Evolutionary conservation across 1,284 basidiomycete species (phyloP).

Genomic region (Grifola frondosa): DNA sequence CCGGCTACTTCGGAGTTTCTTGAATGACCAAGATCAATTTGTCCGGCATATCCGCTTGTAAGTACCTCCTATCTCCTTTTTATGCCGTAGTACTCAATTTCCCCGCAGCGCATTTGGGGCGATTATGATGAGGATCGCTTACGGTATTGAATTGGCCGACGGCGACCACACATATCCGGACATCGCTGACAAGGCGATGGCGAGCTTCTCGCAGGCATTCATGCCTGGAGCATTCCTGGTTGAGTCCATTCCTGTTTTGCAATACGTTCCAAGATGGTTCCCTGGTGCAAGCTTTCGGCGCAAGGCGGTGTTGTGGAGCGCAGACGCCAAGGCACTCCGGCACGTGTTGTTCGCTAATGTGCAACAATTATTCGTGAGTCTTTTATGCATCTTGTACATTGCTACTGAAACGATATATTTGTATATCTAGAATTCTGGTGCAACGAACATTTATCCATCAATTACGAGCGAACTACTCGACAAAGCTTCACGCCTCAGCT

Average conservation of each 20-base stretch:
- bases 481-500: too few species aligned
- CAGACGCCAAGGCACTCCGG: too few species aligned
- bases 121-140: constrained; percentile 6
- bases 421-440: too few species aligned
- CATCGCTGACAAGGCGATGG: constrained; percentile 5
- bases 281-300: constrained; percentile 3
- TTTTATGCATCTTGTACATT: too few species aligned
- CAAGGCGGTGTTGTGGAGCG: neutral
- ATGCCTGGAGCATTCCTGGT: constrained; percentile 3
- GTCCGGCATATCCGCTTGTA: constrained; percentile 11
- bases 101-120: neutral
- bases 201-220: constrained; percentile 5
- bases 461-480: too few species aligned
- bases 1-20: constrained; percentile 6
- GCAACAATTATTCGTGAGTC: too few species aligned
- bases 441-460: too few species aligned
- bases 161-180: constrained; percentile 3
- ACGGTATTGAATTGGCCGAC: constrained; percentile 10
- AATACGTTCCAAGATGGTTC: constrained; percentile 1
- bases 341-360: too few species aligned
- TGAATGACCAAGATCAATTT: constrained; percentile 5
- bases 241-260: constrained; percentile 3
- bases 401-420: too few species aligned
- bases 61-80: neutral
- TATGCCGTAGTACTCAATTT: too few species aligned